Conservation (phyloP, 2,329 filamentous ascomycete species). For the Stagonosporopsis chrysanthemi region DNA sequence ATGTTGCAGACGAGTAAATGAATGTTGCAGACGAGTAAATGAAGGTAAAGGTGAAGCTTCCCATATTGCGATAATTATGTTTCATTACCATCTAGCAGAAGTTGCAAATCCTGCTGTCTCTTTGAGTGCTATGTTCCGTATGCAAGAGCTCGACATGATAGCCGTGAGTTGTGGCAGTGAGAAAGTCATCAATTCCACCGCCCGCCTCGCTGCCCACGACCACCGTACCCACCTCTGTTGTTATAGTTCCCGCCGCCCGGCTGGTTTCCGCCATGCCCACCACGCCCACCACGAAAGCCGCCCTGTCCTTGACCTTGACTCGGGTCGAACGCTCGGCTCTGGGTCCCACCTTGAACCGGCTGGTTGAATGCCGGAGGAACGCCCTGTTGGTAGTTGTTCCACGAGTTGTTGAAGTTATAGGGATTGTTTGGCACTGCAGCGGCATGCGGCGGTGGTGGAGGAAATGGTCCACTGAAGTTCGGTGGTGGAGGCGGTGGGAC, state of each 20-base stretch:
- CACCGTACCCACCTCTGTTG: constrained; percentile 28
- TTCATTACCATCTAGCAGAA: background rate
- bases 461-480: constrained; percentile 34
- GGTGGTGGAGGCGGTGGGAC: constrained; percentile 37
- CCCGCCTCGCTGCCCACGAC: constrained; percentile 28
- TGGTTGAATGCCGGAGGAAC: constrained; percentile 19
- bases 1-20: background rate
- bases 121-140: background rate
- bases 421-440: constrained; percentile 22
- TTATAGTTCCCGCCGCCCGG: constrained; percentile 26
- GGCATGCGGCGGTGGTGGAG: constrained; percentile 30
- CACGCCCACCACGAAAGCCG: constrained; percentile 26
- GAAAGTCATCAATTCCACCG: constrained; percentile 16
- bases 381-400: constrained; percentile 21
- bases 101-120: background rate
- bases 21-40: background rate
- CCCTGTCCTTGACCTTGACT: constrained; percentile 20
- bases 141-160: background rate
- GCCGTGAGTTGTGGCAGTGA: background rate
- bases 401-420: constrained; percentile 23
- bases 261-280: constrained; percentile 25
- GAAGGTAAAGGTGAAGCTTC: background rate
- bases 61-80: background rate
- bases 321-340: constrained; percentile 14
- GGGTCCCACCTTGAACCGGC: constrained; percentile 6